Base-by-base conservation (phyloP, 768 basidiomycete genomes). In the Lactifluus rugatus region DNA sequence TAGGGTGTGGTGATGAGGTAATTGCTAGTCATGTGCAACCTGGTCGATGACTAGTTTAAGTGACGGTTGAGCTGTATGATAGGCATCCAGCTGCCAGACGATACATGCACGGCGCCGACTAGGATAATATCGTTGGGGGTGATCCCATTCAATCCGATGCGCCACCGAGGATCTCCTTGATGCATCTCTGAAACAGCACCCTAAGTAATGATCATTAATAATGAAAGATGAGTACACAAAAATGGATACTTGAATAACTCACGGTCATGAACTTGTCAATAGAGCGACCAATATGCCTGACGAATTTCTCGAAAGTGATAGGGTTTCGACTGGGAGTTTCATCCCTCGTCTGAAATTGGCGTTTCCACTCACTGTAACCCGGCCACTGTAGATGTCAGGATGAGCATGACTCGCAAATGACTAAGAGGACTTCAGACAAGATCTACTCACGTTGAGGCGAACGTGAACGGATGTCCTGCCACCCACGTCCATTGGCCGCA, bases 71-170 rank as follows among this genome's bases (percentile, higher is more conserved):
- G 60, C n/a, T 63, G 62, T 2, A 63, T 52, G 55, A 64, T 62
- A 11, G 63, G 63, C 63, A 64, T 64, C 63, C 60, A 64, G 28
- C 63, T 64, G 2, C 63, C 63, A 2, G 63, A 57, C 13, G 63
- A 64, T n/a, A 64, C 63, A 28, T 64, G 63, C 26, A 62, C 53
- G 0, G 52, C 61, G 21, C 63, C 63, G 11, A 62, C 52, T 6
- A 64, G 36, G n/a, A 50, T 58, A 25, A 64, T 49, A 16, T 64
- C 56, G 21, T 46, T 50, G n/a, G 41, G 56, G 10, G 52, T 53
- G 39, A 64, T 64, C 26, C 63, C 56, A 16, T 54, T 51, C 5
- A 13, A 28, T 28, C 60, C 63, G 25, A 64, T 64, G 23, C 63
- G 54, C 63, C 63, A 64, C 2, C 52, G 32, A 6, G 62, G 62